Evolutionary conservation across 148 eudicot species (phyloP).

Genomic region (Linanthus parryae): DNA sequence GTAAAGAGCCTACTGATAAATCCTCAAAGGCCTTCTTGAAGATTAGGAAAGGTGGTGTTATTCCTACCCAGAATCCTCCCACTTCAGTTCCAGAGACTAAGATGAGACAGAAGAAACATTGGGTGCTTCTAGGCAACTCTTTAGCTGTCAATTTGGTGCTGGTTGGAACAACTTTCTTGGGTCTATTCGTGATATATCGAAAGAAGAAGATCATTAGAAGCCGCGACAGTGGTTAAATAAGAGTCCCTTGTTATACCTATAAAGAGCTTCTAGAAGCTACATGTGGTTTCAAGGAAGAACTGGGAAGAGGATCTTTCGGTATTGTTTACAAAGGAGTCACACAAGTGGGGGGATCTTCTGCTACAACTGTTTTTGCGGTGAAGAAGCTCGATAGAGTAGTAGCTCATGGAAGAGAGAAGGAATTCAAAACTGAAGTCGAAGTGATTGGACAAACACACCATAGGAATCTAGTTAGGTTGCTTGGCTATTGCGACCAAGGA

Average conservation of each 20-base stretch:
- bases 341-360: too few relatives aligned
- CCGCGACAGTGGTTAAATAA: background rate
- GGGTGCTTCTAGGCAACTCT: conserved; percentile 12
- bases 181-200: conserved; percentile 2
- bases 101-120: background rate
- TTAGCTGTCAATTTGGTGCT: conserved; percentile 11
- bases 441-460: conserved; percentile 12
- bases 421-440: conserved; percentile 5
- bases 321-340: conserved; percentile 13
- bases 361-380: too few relatives aligned
- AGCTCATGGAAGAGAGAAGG: conserved; percentile 7
- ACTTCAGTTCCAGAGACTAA: background rate
- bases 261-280: conserved; percentile 12
- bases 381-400: conserved; percentile 8
- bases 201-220: background rate
- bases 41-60: conserved; percentile 6
- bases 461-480: conserved; percentile 7
- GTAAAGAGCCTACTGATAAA: conserved; percentile 3
- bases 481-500: conserved; percentile 12
- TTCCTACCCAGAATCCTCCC: background rate
- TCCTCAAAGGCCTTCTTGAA: conserved; percentile 19
- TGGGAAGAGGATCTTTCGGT: conserved; percentile 10
- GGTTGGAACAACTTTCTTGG: conserved; percentile 1
- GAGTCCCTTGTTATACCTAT: conserved; percentile 6
- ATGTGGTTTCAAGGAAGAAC: conserved; percentile 9